Percentiles rank a stretch among this genome's conserved stretches.
Conservation (phyloP, 805 yeast genomes). For the Candida nonsorbophila region DNA sequence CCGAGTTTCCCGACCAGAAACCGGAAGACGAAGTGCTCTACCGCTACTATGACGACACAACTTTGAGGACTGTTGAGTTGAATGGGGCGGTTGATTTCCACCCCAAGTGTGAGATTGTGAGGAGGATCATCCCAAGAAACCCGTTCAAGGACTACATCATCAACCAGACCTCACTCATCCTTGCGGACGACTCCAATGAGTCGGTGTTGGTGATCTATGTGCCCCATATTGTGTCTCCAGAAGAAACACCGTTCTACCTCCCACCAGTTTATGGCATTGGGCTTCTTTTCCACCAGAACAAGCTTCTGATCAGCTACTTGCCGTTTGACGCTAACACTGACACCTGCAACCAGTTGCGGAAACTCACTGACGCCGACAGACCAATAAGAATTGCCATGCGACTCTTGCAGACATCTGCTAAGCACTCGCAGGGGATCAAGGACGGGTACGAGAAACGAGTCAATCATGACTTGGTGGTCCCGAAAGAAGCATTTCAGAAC, state of each 20-base stretch:
- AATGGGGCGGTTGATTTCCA: constrained; percentile 14
- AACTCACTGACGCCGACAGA: constrained; percentile 47
- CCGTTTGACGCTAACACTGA: constrained; percentile 41
- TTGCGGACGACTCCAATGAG: constrained; percentile 18
- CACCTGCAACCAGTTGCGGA: constrained; percentile 16
- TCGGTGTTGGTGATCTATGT: constrained; percentile 62
- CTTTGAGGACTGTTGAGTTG: constrained; percentile 25
- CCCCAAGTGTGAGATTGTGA: constrained; percentile 52
- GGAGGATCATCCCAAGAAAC: constrained; percentile 87
- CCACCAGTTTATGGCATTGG: constrained; percentile 83
- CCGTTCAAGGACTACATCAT: constrained; percentile 79
- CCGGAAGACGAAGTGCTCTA: constrained; percentile 17
- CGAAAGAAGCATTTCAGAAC: constrained; percentile 78
- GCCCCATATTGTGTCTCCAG: constrained; percentile 61
- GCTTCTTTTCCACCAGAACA: constrained; percentile 43
- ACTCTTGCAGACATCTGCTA: constrained; percentile 69
- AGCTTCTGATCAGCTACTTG: constrained; percentile 67
- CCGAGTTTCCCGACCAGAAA: constrained; percentile 27
- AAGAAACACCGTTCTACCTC: constrained; percentile 79
- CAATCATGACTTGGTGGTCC: constrained; percentile 80
- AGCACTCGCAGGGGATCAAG: constrained; percentile 80
- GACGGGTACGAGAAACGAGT: constrained; percentile 86
- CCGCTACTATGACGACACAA: constrained; percentile 28
- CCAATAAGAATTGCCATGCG: constrained; percentile 78
- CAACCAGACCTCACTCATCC: constrained; percentile 74